These are phyloP conservation scores for Blepharisma stoltei DNA, from an alignment of 73 alveolate species.

Conservation along the genomic window DNA sequence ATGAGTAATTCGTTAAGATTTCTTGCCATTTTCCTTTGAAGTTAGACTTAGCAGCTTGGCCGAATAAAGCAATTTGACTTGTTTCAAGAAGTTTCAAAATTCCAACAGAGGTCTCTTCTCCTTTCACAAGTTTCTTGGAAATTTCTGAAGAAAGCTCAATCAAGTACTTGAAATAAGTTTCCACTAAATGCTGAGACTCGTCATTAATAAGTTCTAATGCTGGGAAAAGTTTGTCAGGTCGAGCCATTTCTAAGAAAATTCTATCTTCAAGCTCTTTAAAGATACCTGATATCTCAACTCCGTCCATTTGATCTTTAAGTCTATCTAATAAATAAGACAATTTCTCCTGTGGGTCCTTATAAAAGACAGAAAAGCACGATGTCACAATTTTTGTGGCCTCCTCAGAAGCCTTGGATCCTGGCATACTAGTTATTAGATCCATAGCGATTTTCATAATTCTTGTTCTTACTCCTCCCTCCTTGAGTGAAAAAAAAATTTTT, in stretches of 20 bases:
- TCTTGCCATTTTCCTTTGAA: conserved; percentile 16
- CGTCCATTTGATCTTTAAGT: background rate
- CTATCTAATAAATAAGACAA: background rate
- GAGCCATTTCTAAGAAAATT: conserved; percentile 8
- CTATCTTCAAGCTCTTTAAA: background rate
- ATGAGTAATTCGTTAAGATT: too few species aligned
- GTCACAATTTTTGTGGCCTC: background rate
- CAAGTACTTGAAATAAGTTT: too few species aligned
- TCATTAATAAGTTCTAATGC: too few species aligned
- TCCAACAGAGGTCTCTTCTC: background rate
- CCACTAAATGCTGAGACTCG: too few species aligned
- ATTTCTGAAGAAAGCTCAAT: background rate
- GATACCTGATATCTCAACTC: background rate
- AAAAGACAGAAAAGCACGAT: background rate
- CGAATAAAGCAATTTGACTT: background rate
- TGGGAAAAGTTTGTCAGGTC: too few species aligned
- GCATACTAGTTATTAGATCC: too few species aligned
- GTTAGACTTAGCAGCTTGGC: conserved; percentile 7
- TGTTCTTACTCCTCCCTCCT: too few species aligned
- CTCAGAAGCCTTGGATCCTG: background rate
- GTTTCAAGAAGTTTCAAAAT: background rate
- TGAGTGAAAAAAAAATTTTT: too few species aligned
- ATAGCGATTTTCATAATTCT: too few species aligned
- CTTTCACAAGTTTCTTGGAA: background rate
- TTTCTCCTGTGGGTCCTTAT: background rate